A percentile compares a stretch with the other conserved stretches of the same genome.
Conservation (phyloP, 257 asterid species). For the Solanum sejunctum region DNA sequence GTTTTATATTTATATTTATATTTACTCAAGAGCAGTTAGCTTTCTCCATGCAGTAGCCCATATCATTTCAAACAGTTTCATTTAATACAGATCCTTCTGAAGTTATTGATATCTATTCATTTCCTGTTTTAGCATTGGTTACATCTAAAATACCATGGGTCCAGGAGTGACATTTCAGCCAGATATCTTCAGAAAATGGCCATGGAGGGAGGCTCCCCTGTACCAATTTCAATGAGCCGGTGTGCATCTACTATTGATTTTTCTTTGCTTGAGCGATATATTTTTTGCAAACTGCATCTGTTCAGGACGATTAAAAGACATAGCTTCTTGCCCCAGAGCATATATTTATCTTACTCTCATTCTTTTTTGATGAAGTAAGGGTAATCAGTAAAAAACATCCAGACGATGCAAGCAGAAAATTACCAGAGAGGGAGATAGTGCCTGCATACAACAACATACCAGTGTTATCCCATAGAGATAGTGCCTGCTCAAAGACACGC, state of each 20-base stretch:
- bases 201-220: conserved; percentile 28
- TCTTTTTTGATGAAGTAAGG: neutral
- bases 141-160: conserved; percentile 53
- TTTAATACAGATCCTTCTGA: neutral
- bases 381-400: neutral
- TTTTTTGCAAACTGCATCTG: neutral
- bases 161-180: conserved; percentile 42
- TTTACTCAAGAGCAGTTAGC: neutral
- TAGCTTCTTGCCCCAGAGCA: neutral
- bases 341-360: neutral
- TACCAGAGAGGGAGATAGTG: neutral
- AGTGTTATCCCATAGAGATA: neutral
- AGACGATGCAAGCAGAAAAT: neutral
- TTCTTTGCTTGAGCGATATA: neutral
- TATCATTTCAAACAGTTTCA: neutral
- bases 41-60: neutral
- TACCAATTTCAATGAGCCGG: conserved; percentile 67
- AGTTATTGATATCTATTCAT: neutral
- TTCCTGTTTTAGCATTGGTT: conserved; percentile 55
- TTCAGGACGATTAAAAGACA: neutral
- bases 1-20: neutral
- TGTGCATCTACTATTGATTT: conserved; percentile 16
- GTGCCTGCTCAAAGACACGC: neutral
- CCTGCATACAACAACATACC: neutral
- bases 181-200: conserved; percentile 38